Evolutionary conservation across 108 stramenopile genomes (phyloP), one percentile per base, ranked within the genome.

Genomic region (Skeletonema menzelii): DNA sequence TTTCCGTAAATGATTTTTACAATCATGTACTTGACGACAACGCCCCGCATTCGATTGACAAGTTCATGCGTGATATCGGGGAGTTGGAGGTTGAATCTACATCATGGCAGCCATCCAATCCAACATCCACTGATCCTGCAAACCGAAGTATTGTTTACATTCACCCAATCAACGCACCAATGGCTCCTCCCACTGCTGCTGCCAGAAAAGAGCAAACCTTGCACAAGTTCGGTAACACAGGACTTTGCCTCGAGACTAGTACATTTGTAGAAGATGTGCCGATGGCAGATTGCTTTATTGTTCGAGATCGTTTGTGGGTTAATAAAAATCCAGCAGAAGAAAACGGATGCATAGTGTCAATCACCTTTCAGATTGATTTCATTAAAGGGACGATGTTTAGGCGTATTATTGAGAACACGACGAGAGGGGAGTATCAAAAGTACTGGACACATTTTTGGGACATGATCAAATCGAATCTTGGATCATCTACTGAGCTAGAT

Each of bases 241-340:
- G 91, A 11, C 44, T 95, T 59, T 76, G 84, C 22, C 8, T 95
- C 10, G 88, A 95, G 27, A 92, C 91, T 0, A 70, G 81, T 55
- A 95, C 94, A 3, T 63, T 80, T 63, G 90, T 92, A 13, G 66
- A 79, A 27, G 91, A 91, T 77, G 91, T 95, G 44, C 94, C 94
- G 31, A 86, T 92, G 91, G 82, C 91, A 10, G 94, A 95, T 69
- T 95, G 91, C 58, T 95, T 95, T 56, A 85, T 86, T 44, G 91
- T 95, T 17, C 70, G 70, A 15, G 94, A 95, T 76, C 84, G 86
- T 6, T 70, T 92, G 22, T 76, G 83, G 44, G 85, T 91, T 8
- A 76, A 82, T 61, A 56, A 72, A 5, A 38, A 64, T 24, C 28
- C 58, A n/a, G 77, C 83, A 13, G 62, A 70, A 10, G 56, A 60